phyloP scores from a whole-genome alignment of 2,329 filamentous ascomycete species.

The Mariannaea sp. region DNA sequence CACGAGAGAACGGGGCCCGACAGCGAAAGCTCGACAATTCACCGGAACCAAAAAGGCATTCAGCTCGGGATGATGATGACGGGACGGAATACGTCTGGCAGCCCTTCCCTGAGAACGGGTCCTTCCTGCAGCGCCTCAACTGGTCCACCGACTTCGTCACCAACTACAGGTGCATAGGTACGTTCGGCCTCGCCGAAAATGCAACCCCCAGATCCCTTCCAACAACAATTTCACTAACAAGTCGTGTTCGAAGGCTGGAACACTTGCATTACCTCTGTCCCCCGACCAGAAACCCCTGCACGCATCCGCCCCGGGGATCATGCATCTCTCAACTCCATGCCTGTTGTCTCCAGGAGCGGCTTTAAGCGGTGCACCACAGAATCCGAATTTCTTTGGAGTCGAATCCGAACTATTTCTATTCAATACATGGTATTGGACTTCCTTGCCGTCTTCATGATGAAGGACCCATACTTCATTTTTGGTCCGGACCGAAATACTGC shows the following conservation, averaged over 20 bases:
- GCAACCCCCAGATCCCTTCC: not conserved
- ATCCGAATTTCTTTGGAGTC: conserved; percentile 50
- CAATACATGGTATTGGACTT: conserved; percentile 73
- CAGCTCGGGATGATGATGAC: conserved; percentile 14
- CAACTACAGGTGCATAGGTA: conserved; percentile 61
- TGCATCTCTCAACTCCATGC: conserved; percentile 49
- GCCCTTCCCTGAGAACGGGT: conserved; percentile 56
- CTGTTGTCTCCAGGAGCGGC: conserved; percentile 51
- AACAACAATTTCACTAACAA: not conserved
- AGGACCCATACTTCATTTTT: conserved; percentile 77
- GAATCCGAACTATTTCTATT: conserved; percentile 53
- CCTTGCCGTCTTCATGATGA: conserved; percentile 69
- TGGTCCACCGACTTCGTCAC: conserved; percentile 62
- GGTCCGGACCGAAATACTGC: conserved; percentile 47
- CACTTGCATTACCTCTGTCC: conserved; percentile 56
- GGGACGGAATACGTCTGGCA: conserved; percentile 64
- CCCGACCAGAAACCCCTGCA: conserved; percentile 50
- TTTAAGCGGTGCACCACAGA: conserved; percentile 50
- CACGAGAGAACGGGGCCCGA: conserved; percentile 20
- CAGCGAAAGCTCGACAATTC: conserved; percentile 21
- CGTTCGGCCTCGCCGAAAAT: conserved; percentile 23
- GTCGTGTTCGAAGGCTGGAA: conserved; percentile 56
- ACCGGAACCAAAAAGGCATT: not conserved
- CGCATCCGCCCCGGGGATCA: conserved; percentile 41
- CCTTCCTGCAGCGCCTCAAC: conserved; percentile 54